Evolutionary conservation across 306 rosid species (phyloP).

Genomic region (Erythrophleum fordii): DNA sequence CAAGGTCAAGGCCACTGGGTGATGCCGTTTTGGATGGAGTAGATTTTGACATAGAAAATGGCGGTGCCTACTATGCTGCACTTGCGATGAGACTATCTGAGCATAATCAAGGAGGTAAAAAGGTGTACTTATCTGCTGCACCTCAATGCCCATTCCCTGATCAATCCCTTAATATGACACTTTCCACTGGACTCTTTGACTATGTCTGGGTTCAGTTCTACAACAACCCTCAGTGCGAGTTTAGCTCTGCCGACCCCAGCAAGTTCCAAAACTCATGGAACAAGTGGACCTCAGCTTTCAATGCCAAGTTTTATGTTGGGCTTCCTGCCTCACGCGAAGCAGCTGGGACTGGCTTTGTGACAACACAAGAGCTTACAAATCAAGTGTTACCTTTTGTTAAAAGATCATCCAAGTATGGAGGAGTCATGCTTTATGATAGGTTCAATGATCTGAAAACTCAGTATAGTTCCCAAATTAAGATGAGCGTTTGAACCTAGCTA

Average conservation of each 20-base stretch:
- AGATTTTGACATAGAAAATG: slow-evolving; percentile 49
- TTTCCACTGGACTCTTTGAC: slow-evolving; percentile 33
- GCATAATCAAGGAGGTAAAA: slow-evolving; percentile 9
- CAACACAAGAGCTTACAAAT: slow-evolving; percentile 40
- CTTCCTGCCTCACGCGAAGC: slow-evolving; percentile 50
- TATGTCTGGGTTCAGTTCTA: not conserved
- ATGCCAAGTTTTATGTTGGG: no score
- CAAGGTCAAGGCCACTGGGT: slow-evolving; percentile 47
- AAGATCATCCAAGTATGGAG: slow-evolving; percentile 55
- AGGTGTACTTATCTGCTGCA: no score
- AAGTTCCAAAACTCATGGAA: no score
- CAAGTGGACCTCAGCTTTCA: not conserved
- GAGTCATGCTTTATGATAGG: slow-evolving; percentile 60
- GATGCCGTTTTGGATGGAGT: slow-evolving; percentile 52
- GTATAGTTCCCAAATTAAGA: not conserved
- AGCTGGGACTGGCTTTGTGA: slow-evolving; percentile 52
- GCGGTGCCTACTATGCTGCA: not conserved
- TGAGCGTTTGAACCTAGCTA: not conserved
- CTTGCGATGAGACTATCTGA: not conserved
- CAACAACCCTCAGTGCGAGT: not conserved
- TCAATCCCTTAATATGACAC: not conserved
- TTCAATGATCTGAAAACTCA: not conserved
- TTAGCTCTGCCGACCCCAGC: no score
- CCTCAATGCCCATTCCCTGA: slow-evolving; percentile 47
- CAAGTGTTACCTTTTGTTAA: slow-evolving; percentile 50